Base-by-base conservation (phyloP, 2,329 filamentous ascomycete genomes). In the Xylaria sp. region DNA sequence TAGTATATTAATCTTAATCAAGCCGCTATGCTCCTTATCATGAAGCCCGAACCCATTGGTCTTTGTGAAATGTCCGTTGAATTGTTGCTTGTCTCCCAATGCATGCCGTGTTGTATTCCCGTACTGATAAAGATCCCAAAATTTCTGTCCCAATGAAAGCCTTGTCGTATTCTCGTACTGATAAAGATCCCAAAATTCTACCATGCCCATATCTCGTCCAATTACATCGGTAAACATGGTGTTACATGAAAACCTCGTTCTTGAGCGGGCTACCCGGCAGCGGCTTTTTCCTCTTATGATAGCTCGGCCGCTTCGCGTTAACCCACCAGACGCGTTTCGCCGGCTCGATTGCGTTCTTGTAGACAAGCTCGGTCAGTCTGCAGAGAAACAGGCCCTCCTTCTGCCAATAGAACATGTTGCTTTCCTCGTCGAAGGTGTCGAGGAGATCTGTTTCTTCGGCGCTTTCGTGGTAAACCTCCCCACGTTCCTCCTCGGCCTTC, bases 1-100 rank as follows among this genome's bases (percentile, higher is more conserved):
- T 43, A 61, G 28, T 32, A 28, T 53, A 61, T 61, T 61, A 61
- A 61, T 61, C 36, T 30, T 61, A 61, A 61, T 61, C 34, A 45
- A 36, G 45, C 32, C 34, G 45, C 46, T 30, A 30, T 50, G n/a
- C 46, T 60, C 34, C 34, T 56, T 36, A 32, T 32, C 50, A 23
- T 34, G 13, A n/a, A n/a, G 18, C 9, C 3, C 20, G 6, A 23
- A 10, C n/a, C 4, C 8, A 8, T 7, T 18, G 3, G 3, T 2
- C 6, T 20, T 28, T 4, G 9, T 48, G 45, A 28, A 13, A 48
- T 15, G 8, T 4, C 13, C 13, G 23, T 2, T 48, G 1, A 28
- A 18, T 13, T 8, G 23, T 48, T 18, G 4, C 18, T 25, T 15
- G 28, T 23, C 23, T 10, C 45, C 12, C 25, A 30, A 18, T 30